Evolutionary conservation across 306 rosid species (phyloP), one percentile per base, ranked within the genome.

Genomic region (Vigna nakashimae): DNA sequence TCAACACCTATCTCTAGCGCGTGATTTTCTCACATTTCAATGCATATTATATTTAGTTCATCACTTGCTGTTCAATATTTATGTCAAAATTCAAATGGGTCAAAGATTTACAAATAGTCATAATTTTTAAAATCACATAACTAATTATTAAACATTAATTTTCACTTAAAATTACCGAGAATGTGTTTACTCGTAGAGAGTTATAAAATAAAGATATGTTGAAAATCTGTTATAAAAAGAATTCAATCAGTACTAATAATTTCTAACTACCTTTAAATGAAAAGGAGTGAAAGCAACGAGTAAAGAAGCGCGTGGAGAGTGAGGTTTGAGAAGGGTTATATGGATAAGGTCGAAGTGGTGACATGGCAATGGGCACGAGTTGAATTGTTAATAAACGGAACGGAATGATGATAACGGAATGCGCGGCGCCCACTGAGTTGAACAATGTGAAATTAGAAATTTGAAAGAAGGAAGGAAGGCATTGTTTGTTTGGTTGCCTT

Each of bases 281-380:
- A 0, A 36, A 42, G 46, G 12, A 2, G 12, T 1, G 40, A 55
- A 13, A 50, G n/a, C 5, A 17, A 52, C 12, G 58, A 0, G 12
- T n/a, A 5, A 0, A 1, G 48, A 32, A 57, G 73, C 67, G 78
- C 68, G 68, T 79, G 79, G 66, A 52, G 50, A 14, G 34, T 51
- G 78, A 64, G 20, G 38, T 46, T 62, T 71, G 7, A 2, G 12
- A 16, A 79, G 10, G 32, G 48, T 38, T 65, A 12, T 65, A 12
- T 80, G 84, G 84, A 80, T 80, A 80, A 73, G 80, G 52, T 9
- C 18, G 52, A 71, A 71, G 9, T 24, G 77, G 4, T 70, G 72
- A 60, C 34, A 22, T 58, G 77, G 22, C 42, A 60, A 60, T 2
- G 43, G 65, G 10, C 22, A 26, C 6, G 34, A 76, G 15, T 65